phyloP scores from a whole-genome alignment of 1,139 yeast species.

The Saccharomyces pastorianus region DNA sequence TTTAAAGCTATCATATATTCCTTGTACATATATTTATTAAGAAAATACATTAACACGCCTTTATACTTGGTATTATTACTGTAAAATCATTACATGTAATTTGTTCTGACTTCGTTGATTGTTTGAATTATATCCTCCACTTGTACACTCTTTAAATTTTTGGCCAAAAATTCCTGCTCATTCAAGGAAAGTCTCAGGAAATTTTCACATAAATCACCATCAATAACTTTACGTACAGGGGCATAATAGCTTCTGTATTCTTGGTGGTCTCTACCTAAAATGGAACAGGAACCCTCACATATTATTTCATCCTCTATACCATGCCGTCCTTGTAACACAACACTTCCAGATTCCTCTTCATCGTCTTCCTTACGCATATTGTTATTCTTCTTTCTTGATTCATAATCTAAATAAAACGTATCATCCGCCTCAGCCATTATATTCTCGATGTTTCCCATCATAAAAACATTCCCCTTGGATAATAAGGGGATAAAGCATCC shows the following conservation, averaged over 20 bases:
- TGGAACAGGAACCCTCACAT: conserved; percentile 33
- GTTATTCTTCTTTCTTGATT: conserved; percentile 5
- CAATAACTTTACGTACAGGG: conserved; percentile 69
- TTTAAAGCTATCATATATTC: background rate
- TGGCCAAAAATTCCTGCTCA: conserved; percentile 19
- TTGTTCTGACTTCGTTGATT: conserved; percentile 25
- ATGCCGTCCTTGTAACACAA: conserved; percentile 2
- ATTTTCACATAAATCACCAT: conserved; percentile 76
- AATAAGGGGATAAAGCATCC: conserved; percentile 66
- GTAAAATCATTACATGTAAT: conserved; percentile 13
- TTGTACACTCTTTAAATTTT: conserved; percentile 9
- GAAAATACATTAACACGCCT: background rate
- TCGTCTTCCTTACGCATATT: background rate
- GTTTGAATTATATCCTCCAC: conserved; percentile 10
- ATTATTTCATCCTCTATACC: conserved; percentile 20
- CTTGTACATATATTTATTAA: background rate
- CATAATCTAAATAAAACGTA: conserved; percentile 13
- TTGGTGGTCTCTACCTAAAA: conserved; percentile 60
- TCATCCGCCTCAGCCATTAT: conserved; percentile 36
- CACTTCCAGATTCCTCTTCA: background rate
- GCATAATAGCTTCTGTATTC: conserved; percentile 70
- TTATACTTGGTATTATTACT: background rate
- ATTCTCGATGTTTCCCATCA: conserved; percentile 49
- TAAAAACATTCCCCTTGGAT: conserved; percentile 53
- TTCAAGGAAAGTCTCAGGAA: conserved; percentile 12